phyloP scores from a whole-genome alignment of 1,284 basidiomycete species.

The Marasmius tenuissimus region DNA sequence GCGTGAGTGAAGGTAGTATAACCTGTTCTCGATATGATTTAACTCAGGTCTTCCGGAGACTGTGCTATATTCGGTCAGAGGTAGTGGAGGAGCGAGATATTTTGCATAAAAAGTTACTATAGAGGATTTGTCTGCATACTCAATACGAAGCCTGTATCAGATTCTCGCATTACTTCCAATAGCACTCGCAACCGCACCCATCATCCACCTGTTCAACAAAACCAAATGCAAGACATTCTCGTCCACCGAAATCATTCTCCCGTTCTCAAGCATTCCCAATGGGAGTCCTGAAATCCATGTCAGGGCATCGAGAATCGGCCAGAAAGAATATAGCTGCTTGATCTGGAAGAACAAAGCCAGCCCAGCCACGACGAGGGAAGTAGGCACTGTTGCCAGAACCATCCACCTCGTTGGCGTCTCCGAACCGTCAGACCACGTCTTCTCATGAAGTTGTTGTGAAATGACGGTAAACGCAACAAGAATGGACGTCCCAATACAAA shows the following conservation, averaged over 20 bases:
- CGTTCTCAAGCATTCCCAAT: slow-evolving; percentile 25
- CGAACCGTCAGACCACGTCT: slow-evolving; percentile 19
- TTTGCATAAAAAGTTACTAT: no score
- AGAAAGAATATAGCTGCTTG: slow-evolving; percentile 10
- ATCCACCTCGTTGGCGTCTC: slow-evolving; percentile 20
- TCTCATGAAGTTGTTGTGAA: slow-evolving; percentile 19
- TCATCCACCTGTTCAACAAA: slow-evolving; percentile 26
- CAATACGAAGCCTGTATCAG: no score
- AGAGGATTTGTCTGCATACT: no score
- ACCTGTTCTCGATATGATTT: no score
- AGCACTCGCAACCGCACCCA: slow-evolving; percentile 27
- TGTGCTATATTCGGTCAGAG: no score
- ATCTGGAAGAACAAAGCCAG: slow-evolving; percentile 18
- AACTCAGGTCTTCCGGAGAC: no score
- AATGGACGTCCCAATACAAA: slow-evolving; percentile 15
- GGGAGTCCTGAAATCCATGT: slow-evolving; percentile 23
- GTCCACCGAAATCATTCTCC: slow-evolving; percentile 22
- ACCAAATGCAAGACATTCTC: slow-evolving; percentile 23
- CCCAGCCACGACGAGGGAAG: slow-evolving; percentile 16
- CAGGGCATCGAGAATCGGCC: slow-evolving; percentile 25
- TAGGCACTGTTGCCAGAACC: slow-evolving; percentile 19
- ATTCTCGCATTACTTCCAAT: slow-evolving; percentile 17
- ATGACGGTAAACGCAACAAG: slow-evolving; percentile 14
- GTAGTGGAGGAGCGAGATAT: no score
- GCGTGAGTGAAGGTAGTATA: no score